phyloP scores from a whole-genome alignment of 352 stramenopile species.

The Detonula confervacea region DNA sequence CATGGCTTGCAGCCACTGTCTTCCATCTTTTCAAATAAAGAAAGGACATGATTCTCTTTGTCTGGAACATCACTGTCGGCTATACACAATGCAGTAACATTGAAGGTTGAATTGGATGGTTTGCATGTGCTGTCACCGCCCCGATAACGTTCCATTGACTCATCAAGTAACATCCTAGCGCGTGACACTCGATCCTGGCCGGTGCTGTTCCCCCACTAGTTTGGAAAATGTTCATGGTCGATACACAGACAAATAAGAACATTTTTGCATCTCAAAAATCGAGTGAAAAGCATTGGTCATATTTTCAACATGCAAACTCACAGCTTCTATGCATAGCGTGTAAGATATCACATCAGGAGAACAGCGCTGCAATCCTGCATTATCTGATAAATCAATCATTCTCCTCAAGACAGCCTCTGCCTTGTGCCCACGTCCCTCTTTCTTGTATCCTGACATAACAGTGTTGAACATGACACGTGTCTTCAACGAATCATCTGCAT shows the following conservation, averaged over 20 bases:
- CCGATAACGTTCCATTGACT: constrained; percentile 37
- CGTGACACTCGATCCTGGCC: constrained; percentile 17
- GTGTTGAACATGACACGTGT: constrained; percentile 51
- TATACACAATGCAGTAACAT: constrained; percentile 31
- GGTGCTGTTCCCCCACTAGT: constrained; percentile 46
- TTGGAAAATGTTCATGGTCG: not conserved
- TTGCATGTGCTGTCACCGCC: constrained; percentile 30
- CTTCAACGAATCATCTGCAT: constrained; percentile 46
- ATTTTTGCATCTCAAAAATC: too few relatives aligned
- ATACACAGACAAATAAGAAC: too few relatives aligned
- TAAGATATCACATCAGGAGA: constrained; percentile 46
- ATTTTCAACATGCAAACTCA: constrained; percentile 31
- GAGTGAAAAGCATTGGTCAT: too few relatives aligned
- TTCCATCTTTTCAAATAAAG: constrained; percentile 54
- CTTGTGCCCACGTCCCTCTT: constrained; percentile 37
- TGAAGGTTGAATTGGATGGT: constrained; percentile 33
- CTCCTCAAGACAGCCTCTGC: constrained; percentile 38
- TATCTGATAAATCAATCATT: constrained; percentile 40
- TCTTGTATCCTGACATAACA: constrained; percentile 48
- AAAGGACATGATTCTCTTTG: constrained; percentile 37
- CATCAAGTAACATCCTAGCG: constrained; percentile 34
- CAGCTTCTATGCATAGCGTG: constrained; percentile 43
- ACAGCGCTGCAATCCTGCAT: constrained; percentile 31
- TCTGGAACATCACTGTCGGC: constrained; percentile 23
- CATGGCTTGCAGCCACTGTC: constrained; percentile 24